A percentile compares a stretch with the other conserved stretches of the same genome.
These are phyloP conservation scores for Podosphaera leucotricha DNA, from an alignment of 2,329 filamentous ascomycete genomes.

Conservation along the genomic window DNA sequence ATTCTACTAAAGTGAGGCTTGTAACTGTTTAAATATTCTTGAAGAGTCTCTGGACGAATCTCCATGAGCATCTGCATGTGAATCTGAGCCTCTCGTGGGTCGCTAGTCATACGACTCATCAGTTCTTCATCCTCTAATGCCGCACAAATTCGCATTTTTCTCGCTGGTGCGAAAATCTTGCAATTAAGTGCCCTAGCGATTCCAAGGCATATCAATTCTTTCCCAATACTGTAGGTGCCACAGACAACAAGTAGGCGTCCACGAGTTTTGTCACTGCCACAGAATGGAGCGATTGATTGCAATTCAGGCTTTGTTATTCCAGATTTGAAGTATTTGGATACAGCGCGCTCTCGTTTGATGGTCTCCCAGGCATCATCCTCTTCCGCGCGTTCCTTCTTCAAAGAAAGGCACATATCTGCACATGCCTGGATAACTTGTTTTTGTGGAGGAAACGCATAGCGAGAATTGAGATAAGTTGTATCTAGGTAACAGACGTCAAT, in stretches of 20 bases:
- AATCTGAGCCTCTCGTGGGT: constrained; percentile 72
- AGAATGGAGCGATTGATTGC: constrained; percentile 4
- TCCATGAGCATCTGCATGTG: constrained; percentile 97
- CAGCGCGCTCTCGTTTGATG: constrained; percentile 28
- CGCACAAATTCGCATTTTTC: constrained; percentile 63
- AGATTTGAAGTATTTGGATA: constrained; percentile 32
- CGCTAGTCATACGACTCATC: constrained; percentile 46
- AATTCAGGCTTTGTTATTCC: constrained; percentile 10
- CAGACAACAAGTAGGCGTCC: constrained; percentile 73
- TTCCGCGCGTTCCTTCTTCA: constrained; percentile 41
- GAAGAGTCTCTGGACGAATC: constrained; percentile 71
- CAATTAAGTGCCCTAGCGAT: constrained; percentile 67
- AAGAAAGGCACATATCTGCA: constrained; percentile 61
- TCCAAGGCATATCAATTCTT: constrained; percentile 83
- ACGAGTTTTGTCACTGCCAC: constrained; percentile 17
- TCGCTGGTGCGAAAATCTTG: constrained; percentile 70
- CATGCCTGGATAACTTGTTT: constrained; percentile 70
- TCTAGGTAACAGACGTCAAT: constrained; percentile 94
- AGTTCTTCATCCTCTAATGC: constrained; percentile 75
- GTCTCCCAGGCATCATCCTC: constrained; percentile 30
- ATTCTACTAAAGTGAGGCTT: constrained; percentile 65
- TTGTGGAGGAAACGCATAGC: constrained; percentile 83
- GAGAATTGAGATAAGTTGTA: constrained; percentile 88
- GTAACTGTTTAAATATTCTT: constrained; percentile 65
- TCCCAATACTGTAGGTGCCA: constrained; percentile 93